Evolutionary conservation across 2,329 filamentous ascomycete genomes (phyloP).

Genomic region (Exserohilum rostratum): DNA sequence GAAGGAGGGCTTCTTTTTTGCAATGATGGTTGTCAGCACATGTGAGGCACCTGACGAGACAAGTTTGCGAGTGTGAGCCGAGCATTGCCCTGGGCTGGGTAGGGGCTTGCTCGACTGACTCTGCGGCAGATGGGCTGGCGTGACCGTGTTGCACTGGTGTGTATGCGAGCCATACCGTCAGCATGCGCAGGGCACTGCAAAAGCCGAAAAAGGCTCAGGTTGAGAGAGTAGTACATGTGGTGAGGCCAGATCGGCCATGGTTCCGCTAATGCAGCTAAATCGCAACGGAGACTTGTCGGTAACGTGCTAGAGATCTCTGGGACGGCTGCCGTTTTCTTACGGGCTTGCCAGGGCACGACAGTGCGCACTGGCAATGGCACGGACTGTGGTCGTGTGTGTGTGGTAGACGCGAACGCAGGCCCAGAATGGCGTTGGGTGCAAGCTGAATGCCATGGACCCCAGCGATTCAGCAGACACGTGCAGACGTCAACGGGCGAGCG

Average conservation of each 20-base stretch:
- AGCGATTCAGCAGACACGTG: constrained; percentile 11
- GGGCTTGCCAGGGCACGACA: constrained; percentile 26
- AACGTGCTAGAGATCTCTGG: constrained; percentile 24
- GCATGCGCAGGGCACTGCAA: not conserved
- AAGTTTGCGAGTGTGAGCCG: not conserved
- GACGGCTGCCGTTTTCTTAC: constrained; percentile 16
- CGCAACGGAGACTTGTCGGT: constrained; percentile 28
- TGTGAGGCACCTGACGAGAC: not conserved
- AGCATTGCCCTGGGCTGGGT: not conserved
- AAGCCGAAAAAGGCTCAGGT: not conserved
- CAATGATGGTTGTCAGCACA: constrained; percentile 1
- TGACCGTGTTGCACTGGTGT: not conserved
- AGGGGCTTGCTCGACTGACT: not conserved
- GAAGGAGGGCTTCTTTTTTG: constrained; percentile 1
- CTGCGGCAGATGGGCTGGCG: not conserved
- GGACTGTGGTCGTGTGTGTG: constrained; percentile 5
- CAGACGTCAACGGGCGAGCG: constrained; percentile 11
- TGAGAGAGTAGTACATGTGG: not conserved
- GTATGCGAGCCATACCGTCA: not conserved
- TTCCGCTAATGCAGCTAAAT: constrained; percentile 18
- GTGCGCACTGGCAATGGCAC: constrained; percentile 13
- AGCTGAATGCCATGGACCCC: not conserved
- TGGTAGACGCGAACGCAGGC: constrained; percentile 5
- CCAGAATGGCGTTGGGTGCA: constrained; percentile 8
- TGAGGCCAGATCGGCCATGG: not conserved